Conservation (phyloP, 2,329 filamentous ascomycete genomes). For the Sarocladium kiliense region DNA sequence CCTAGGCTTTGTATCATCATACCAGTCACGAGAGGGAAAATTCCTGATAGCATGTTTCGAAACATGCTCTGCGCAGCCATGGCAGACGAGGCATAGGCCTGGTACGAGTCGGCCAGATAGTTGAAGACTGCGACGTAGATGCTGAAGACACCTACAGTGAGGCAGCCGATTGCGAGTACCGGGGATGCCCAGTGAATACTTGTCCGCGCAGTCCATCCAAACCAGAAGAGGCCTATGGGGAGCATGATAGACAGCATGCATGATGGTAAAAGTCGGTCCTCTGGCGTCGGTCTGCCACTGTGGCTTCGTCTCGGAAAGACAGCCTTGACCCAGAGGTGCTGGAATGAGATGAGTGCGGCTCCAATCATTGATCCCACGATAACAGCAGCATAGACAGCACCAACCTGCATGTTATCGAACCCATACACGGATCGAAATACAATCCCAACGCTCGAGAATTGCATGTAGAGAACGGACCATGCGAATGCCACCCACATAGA, state of each 20-base stretch:
- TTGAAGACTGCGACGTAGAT: constrained; percentile 90
- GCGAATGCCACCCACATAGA: constrained; percentile 85
- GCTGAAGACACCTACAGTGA: constrained; percentile 80
- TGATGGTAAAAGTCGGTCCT: constrained; percentile 58
- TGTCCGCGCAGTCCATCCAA: constrained; percentile 54
- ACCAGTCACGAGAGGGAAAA: constrained; percentile 57
- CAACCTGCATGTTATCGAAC: constrained; percentile 55
- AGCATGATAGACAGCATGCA: constrained; percentile 58
- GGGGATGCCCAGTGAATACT: constrained; percentile 7
- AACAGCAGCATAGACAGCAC: constrained; percentile 24
- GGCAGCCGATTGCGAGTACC: constrained; percentile 60
- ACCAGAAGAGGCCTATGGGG: constrained; percentile 65
- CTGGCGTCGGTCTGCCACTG: constrained; percentile 41
- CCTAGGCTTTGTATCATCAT: constrained; percentile 56
- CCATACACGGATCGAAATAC: constrained; percentile 75
- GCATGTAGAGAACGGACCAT: constrained; percentile 84
- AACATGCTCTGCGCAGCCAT: constrained; percentile 74
- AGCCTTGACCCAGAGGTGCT: constrained; percentile 35
- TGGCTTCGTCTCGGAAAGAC: constrained; percentile 41
- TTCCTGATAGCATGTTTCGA: constrained; percentile 58
- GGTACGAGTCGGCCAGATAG: constrained; percentile 85
- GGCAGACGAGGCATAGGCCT: constrained; percentile 77
- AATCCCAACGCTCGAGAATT: constrained; percentile 63
- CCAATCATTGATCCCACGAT: constrained; percentile 38
- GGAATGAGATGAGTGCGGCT: constrained; percentile 47